These are phyloP conservation scores for Gliomastix tumulicola DNA, from an alignment of 2,329 filamentous ascomycete species.

Conservation along the genomic window DNA sequence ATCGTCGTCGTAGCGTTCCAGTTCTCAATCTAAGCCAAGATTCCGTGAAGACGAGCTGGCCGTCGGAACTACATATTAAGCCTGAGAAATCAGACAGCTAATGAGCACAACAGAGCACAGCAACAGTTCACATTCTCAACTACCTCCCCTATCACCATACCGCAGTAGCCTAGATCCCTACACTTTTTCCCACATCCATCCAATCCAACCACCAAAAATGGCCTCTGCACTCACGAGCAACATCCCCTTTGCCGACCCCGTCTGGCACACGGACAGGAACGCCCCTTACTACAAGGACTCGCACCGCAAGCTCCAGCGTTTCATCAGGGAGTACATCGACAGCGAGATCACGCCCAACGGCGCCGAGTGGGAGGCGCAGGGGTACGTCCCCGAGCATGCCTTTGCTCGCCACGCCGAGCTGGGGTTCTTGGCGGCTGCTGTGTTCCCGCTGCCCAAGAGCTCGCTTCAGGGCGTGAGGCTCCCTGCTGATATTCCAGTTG, in stretches of 20 bases:
- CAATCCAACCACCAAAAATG: too few relatives aligned
- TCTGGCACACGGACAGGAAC: conserved; percentile 57
- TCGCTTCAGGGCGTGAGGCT: neutral
- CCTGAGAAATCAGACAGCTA: too few relatives aligned
- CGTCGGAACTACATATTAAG: too few relatives aligned
- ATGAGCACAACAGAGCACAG: too few relatives aligned
- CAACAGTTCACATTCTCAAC: too few relatives aligned
- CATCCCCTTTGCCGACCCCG: conserved; percentile 78
- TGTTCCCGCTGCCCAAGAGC: conserved; percentile 1
- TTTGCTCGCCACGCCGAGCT: conserved; percentile 13
- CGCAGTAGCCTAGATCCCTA: too few relatives aligned
- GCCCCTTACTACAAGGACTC: conserved; percentile 58
- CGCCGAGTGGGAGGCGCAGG: conserved; percentile 57
- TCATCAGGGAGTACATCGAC: conserved; percentile 52
- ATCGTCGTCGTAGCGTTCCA: too few relatives aligned
- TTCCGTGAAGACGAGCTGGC: too few relatives aligned
- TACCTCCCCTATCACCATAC: too few relatives aligned
- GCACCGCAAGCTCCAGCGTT: conserved; percentile 49
- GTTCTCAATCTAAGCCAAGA: too few relatives aligned
- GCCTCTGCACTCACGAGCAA: too few relatives aligned
- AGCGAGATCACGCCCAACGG: conserved; percentile 48
- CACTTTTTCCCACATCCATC: too few relatives aligned
- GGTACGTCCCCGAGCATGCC: conserved; percentile 37
- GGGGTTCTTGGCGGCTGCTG: conserved; percentile 1
- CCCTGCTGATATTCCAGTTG: conserved; percentile 19